Conservation (phyloP, 179 eudicot species). For the Beta corolliflora region DNA sequence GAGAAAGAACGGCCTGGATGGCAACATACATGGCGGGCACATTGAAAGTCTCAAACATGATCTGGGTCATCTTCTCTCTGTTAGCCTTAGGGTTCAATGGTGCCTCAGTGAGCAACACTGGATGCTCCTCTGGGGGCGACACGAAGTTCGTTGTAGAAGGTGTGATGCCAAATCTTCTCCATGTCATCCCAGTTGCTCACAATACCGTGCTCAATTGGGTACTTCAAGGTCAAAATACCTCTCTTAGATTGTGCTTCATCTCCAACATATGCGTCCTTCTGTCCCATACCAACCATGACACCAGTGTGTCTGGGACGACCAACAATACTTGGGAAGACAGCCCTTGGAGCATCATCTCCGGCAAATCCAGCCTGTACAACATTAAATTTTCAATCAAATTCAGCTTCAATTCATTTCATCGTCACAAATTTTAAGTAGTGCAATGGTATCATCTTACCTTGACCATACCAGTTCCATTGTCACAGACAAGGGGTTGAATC, state of each 20-base stretch:
- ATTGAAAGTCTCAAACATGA: conserved; percentile 82
- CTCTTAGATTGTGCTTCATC: conserved; percentile 89
- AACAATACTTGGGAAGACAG: conserved; percentile 87
- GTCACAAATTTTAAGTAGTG: background rate
- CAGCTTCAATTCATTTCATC: background rate
- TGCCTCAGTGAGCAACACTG: conserved; percentile 81
- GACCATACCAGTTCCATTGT: conserved; percentile 46
- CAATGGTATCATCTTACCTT: conserved; percentile 27
- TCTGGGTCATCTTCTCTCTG: conserved; percentile 82
- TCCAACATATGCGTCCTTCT: conserved; percentile 87
- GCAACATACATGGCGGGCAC: conserved; percentile 84
- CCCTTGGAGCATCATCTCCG: conserved; percentile 90
- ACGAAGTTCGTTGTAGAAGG: conserved; percentile 88
- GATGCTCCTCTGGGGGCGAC: conserved; percentile 92
- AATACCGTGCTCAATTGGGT: conserved; percentile 84
- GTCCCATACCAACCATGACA: conserved; percentile 90
- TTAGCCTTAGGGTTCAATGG: conserved; percentile 88
- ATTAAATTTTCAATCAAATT: background rate
- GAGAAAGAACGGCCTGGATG: conserved; percentile 78
- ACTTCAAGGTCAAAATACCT: conserved; percentile 79
- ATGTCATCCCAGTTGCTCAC: conserved; percentile 92
- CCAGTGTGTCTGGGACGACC: conserved; percentile 82
- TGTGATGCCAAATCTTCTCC: conserved; percentile 94
- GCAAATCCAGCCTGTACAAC: conserved; percentile 73
- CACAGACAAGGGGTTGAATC: conserved; percentile 55